phyloP scores from a whole-genome alignment of 2,329 filamentous ascomycete species.

The Dothiorella sarmentorum region DNA sequence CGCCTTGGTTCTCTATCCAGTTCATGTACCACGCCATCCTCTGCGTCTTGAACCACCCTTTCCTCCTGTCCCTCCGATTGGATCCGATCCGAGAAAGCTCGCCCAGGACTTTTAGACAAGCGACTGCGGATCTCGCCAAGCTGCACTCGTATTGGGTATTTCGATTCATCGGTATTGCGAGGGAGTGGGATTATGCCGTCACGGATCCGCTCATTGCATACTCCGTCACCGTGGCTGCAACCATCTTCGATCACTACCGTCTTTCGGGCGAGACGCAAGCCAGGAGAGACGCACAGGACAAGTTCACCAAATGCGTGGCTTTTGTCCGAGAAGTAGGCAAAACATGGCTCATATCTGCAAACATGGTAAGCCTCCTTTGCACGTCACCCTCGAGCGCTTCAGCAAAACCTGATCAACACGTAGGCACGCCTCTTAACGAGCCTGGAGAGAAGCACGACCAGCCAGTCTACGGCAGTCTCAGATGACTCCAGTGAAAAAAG shows the following conservation, averaged over 20 bases:
- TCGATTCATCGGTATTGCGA: constrained; percentile 48
- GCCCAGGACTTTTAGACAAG: constrained; percentile 37
- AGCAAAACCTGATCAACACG: neutral
- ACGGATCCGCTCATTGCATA: constrained; percentile 49
- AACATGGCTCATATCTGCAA: constrained; percentile 46
- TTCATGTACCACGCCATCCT: constrained; percentile 53
- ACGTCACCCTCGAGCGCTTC: too few species aligned
- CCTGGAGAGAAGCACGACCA: neutral
- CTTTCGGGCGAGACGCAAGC: constrained; percentile 43
- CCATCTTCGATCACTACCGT: constrained; percentile 53
- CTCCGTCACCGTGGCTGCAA: constrained; percentile 51
- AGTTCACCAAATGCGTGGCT: constrained; percentile 44
- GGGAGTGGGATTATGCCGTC: constrained; percentile 45
- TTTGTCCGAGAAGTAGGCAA: constrained; percentile 40
- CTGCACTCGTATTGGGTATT: constrained; percentile 54
- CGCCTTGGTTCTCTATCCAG: constrained; percentile 52
- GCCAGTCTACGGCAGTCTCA: neutral
- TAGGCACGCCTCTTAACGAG: neutral
- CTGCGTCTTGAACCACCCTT: constrained; percentile 53
- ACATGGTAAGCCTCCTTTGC: constrained; percentile 24
- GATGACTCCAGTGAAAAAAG: neutral
- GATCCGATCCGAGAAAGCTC: constrained; percentile 53
- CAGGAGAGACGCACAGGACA: constrained; percentile 41
- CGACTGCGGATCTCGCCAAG: constrained; percentile 51
- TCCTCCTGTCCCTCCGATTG: constrained; percentile 50